Percentiles rank a stretch among this genome's conserved stretches.
These are phyloP conservation scores for Phytophthora sp. DNA, from an alignment of 352 stramenopile genomes.

Conservation along the genomic window DNA sequence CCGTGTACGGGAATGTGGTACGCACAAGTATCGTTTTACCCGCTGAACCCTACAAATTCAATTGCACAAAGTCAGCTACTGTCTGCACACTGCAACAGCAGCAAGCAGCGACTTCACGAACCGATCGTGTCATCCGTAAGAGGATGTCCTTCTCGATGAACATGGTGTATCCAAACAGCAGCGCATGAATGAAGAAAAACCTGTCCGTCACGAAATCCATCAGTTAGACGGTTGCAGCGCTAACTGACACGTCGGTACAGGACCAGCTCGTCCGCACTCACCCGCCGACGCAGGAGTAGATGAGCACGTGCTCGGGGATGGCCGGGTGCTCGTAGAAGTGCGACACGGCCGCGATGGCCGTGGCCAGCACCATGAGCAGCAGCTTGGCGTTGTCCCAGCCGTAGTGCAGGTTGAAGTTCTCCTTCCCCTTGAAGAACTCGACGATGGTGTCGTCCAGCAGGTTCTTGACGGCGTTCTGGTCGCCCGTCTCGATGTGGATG, in stretches of 20 bases:
- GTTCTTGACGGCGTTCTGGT: constrained; percentile 89
- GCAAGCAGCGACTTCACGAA: constrained; percentile 12
- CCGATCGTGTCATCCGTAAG: constrained; percentile 71
- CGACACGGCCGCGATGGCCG: constrained; percentile 59
- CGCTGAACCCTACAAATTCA: constrained; percentile 37
- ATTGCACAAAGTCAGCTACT: background rate
- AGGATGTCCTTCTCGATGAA: constrained; percentile 86
- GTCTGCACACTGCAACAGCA: background rate
- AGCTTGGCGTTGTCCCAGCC: constrained; percentile 88
- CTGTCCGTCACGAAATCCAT: constrained; percentile 26
- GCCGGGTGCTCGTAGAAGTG: constrained; percentile 72
- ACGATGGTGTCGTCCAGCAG: constrained; percentile 83
- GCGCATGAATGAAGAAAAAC: constrained; percentile 82
- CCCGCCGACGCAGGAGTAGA: constrained; percentile 74
- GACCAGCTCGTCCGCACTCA: constrained; percentile 28
- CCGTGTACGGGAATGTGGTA: constrained; percentile 71
- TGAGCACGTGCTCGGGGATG: constrained; percentile 69
- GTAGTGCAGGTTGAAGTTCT: constrained; percentile 69
- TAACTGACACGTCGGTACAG: background rate
- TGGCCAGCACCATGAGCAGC: constrained; percentile 75
- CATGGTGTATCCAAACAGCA: constrained; percentile 72
- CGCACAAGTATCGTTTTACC: constrained; percentile 60
- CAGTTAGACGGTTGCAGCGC: background rate
- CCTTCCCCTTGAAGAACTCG: constrained; percentile 73
- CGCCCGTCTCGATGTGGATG: constrained; percentile 77